Evolutionary conservation across 75 land plant species (phyloP).

Genomic region (Sequoiadendron giganteum): DNA sequence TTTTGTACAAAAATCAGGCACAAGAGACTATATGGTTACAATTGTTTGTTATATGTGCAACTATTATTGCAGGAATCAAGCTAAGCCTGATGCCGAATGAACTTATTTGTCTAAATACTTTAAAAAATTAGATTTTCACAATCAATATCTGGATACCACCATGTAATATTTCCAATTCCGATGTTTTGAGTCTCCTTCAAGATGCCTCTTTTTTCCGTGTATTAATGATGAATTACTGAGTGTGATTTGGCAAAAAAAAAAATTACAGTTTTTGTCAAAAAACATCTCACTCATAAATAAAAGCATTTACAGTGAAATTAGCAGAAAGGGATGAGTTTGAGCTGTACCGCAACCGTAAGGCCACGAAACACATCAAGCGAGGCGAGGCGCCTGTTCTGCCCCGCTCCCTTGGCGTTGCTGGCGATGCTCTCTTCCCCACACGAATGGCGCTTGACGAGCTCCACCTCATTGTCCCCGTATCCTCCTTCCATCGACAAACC

Average conservation of each 20-base stretch:
- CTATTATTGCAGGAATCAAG: not conserved
- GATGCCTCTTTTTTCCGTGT: no score
- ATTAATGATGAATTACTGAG: no score
- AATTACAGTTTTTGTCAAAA: no score
- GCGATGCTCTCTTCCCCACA: not conserved
- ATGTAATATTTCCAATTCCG: no score
- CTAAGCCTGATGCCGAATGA: not conserved
- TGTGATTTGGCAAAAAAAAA: not conserved
- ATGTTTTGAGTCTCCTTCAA: no score
- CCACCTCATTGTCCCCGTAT: not conserved
- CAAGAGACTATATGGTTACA: not conserved
- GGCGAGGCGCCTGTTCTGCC: slow-evolving; percentile 27
- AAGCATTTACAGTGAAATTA: not conserved
- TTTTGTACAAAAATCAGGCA: not conserved
- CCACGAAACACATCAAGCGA: slow-evolving; percentile 84
- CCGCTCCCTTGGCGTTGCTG: not conserved
- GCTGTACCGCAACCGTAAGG: slow-evolving; percentile 65
- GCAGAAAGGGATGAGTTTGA: not conserved
- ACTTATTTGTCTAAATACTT: no score
- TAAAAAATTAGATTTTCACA: no score
- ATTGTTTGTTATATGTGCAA: not conserved
- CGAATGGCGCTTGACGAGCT: not conserved
- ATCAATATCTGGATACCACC: no score
- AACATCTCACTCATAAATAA: not conserved
- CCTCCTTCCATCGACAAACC: not conserved